Evolutionary conservation across 371 early-diverging fungal genomes (phyloP).

Genomic region (Globomyces sp.): DNA sequence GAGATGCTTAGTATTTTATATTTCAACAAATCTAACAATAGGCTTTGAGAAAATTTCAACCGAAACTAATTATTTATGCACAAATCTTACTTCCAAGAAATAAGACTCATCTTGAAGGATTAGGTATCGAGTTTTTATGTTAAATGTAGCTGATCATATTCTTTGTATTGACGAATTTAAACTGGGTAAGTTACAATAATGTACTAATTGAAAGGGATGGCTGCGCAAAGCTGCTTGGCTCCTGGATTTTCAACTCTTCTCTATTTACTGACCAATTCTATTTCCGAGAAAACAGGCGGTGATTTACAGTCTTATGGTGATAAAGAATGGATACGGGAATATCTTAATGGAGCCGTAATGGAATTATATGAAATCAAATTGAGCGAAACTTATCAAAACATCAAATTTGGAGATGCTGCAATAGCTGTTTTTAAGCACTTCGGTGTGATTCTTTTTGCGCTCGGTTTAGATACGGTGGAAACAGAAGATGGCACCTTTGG

Average conservation of each 20-base stretch:
- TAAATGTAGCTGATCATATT: constrained; percentile 50
- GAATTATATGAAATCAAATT: constrained; percentile 61
- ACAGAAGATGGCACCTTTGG: constrained; percentile 30
- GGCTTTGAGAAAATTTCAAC: constrained; percentile 61
- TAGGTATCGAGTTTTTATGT: too few relatives aligned
- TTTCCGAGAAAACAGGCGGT: constrained; percentile 48
- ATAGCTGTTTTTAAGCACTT: constrained; percentile 51
- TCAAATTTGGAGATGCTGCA: constrained; percentile 50
- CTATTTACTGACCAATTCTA: constrained; percentile 59
- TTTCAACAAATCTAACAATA: constrained; percentile 9
- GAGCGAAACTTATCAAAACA: constrained; percentile 45
- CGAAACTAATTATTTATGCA: constrained; percentile 52
- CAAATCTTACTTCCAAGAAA: constrained; percentile 67
- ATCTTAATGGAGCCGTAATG: constrained; percentile 55
- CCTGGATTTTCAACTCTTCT: constrained; percentile 59
- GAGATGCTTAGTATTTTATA: constrained; percentile 29
- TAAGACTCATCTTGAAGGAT: constrained; percentile 57
- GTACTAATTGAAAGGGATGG: constrained; percentile 29
- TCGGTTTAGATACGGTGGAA: constrained; percentile 29
- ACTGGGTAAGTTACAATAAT: constrained; percentile 39
- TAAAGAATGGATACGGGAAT: constrained; percentile 55
- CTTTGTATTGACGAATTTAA: constrained; percentile 71
- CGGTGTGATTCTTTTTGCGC: constrained; percentile 58
- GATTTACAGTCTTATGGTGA: constrained; percentile 14
- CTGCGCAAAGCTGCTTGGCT: constrained; percentile 62